Conservation (phyloP, 116 monocot species). For the Trichopus zeylanicus region DNA sequence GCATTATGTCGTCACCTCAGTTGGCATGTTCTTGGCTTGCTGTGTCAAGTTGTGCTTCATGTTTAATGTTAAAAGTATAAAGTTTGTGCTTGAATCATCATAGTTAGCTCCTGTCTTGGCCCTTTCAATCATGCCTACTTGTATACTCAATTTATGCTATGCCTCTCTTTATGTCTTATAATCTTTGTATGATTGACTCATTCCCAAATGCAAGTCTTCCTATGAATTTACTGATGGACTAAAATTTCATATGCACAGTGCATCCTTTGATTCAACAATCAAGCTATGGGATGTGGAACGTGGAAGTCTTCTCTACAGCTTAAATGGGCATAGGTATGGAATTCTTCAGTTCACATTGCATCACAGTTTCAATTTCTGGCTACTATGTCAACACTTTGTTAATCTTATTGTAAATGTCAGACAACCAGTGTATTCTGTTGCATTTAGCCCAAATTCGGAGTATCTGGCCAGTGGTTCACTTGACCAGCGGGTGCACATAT, state of each 20-base stretch:
- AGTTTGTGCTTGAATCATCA: too few relatives aligned
- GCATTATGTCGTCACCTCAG: neutral
- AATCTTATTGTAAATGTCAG: slow-evolving; percentile 28
- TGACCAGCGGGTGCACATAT: slow-evolving; percentile 81
- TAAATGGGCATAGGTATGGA: slow-evolving; percentile 76
- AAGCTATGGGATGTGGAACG: slow-evolving; percentile 91
- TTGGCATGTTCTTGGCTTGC: neutral
- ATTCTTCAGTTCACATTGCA: neutral
- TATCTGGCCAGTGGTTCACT: slow-evolving; percentile 90
- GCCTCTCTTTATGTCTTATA: too few relatives aligned
- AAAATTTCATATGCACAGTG: slow-evolving; percentile 28
- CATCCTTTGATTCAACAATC: slow-evolving; percentile 95
- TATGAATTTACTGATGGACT: neutral
- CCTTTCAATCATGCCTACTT: too few relatives aligned
- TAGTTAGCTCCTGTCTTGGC: too few relatives aligned
- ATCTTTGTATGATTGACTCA: neutral
- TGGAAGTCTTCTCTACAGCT: slow-evolving; percentile 56
- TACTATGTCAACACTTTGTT: neutral
- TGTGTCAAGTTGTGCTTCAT: neutral
- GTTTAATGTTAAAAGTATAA: too few relatives aligned
- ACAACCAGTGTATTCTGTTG: slow-evolving; percentile 83
- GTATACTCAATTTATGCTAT: too few relatives aligned
- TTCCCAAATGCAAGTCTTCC: neutral
- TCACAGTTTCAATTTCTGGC: neutral
- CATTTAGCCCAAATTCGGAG: slow-evolving; percentile 87